Conservation (phyloP, 495 filamentous ascomycete species). For the Hypoxylon cercidicola region DNA sequence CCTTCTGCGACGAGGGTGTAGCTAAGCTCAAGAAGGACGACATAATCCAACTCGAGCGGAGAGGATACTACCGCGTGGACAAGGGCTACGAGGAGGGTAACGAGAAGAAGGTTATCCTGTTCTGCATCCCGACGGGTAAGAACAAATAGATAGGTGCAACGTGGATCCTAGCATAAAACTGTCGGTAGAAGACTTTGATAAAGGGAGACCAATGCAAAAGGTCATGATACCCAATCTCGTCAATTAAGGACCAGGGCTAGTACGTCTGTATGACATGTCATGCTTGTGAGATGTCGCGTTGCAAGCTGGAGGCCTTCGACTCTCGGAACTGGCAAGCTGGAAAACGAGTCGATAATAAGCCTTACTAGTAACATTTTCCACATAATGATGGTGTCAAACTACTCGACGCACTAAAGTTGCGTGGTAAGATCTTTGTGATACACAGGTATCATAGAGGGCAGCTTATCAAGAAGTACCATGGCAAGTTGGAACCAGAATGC, state of each 20-base stretch:
- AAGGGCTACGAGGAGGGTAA: slow-evolving; percentile 58
- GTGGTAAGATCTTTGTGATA: no score
- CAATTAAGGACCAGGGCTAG: neutral
- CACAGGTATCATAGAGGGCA: no score
- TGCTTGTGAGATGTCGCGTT: neutral
- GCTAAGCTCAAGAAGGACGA: slow-evolving; percentile 78
- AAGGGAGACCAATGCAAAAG: slow-evolving; percentile 15
- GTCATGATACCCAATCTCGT: neutral
- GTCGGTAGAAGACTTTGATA: neutral
- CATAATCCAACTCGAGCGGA: slow-evolving; percentile 94
- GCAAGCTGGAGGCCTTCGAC: no score
- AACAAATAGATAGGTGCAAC: slow-evolving; percentile 40
- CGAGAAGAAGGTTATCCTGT: slow-evolving; percentile 74
- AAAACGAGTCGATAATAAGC: no score
- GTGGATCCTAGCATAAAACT: neutral
- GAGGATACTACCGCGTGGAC: slow-evolving; percentile 89
- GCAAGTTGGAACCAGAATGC: no score
- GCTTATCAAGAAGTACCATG: no score
- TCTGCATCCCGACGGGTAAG: slow-evolving; percentile 82
- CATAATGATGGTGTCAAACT: no score
- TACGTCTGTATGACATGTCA: neutral
- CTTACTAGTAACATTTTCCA: no score
- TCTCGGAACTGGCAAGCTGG: no score
- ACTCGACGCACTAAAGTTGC: no score
- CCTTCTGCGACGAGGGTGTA: slow-evolving; percentile 83